A percentile compares a stretch with the other conserved stretches of the same genome.
These are phyloP conservation scores for Escallonia rubra DNA, from an alignment of 129 eudicot genomes.

Conservation along the genomic window DNA sequence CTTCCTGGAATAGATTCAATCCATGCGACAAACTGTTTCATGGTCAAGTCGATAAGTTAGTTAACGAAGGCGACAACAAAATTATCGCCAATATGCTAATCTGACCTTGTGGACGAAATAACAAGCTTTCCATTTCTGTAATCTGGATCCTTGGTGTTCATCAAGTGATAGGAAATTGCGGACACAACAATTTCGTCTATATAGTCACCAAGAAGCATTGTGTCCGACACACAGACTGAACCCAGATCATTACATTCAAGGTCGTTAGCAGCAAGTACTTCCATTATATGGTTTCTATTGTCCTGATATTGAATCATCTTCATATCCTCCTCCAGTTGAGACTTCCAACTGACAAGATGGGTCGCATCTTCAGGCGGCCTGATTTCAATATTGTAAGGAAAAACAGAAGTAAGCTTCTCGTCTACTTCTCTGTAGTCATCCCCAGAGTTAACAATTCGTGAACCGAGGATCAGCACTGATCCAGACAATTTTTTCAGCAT, in stretches of 20 bases:
- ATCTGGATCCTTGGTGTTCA: constrained; percentile 60
- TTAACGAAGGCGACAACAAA: not conserved
- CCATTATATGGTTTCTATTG: constrained; percentile 74
- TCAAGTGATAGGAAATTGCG: constrained; percentile 84
- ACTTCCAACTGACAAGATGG: constrained; percentile 83
- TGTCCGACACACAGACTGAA: constrained; percentile 68
- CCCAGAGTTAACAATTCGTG: constrained; percentile 50
- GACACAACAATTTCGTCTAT: constrained; percentile 94
- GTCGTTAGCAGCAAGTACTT: constrained; percentile 91
- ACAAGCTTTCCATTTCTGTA: constrained; percentile 89
- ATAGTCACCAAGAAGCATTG: constrained; percentile 58
- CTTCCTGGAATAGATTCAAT: constrained; percentile 81
- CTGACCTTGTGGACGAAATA: constrained; percentile 72
- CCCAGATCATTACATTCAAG: constrained; percentile 87
- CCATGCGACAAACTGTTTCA: constrained; percentile 86
- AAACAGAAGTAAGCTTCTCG: constrained; percentile 64
- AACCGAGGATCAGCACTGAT: constrained; percentile 72
- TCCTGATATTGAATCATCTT: constrained; percentile 85
- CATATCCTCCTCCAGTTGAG: constrained; percentile 90
- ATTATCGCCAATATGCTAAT: not conserved
- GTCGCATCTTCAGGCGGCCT: constrained; percentile 80
- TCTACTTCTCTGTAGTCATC: constrained; percentile 53
- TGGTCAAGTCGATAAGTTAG: constrained; percentile 18
- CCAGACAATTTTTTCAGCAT: constrained; percentile 76
- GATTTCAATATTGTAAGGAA: constrained; percentile 80